These are phyloP conservation scores for Kwoniella dendrophila DNA, from an alignment of 768 basidiomycete genomes.

Conservation along the genomic window DNA sequence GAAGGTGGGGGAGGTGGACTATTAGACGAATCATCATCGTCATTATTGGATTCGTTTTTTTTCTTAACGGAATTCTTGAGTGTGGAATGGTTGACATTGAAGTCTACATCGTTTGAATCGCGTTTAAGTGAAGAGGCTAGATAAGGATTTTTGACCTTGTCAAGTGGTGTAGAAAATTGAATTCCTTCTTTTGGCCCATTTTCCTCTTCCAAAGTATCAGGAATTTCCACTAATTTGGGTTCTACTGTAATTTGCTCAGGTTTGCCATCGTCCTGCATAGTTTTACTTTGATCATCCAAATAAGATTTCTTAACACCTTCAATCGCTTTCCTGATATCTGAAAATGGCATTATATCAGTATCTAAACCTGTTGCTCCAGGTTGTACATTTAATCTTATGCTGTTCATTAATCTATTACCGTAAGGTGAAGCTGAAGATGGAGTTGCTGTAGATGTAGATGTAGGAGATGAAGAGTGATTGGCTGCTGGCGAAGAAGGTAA, in stretches of 20 bases:
- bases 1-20: background rate
- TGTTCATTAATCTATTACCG: background rate
- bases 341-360: conserved; percentile 8
- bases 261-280: background rate
- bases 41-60: background rate
- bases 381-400: background rate
- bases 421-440: background rate
- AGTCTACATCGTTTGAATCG: background rate
- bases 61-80: background rate
- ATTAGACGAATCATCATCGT: background rate
- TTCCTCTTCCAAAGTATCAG: background rate
- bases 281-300: conserved; percentile 6
- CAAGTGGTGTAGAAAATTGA: background rate
- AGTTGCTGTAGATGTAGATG: background rate
- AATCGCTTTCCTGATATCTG: conserved; percentile 8
- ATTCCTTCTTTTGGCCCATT: background rate
- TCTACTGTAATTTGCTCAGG: too few species aligned
- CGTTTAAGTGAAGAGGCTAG: background rate
- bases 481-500: too few species aligned
- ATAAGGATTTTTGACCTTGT: conserved; percentile 1
- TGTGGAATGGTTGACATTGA: background rate
- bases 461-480: background rate
- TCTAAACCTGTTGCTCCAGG: background rate
- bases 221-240: background rate
- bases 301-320: conserved; percentile 9